These are phyloP conservation scores for Myxozyma neglecta DNA, from an alignment of 805 yeast genomes.

Conservation along the genomic window DNA sequence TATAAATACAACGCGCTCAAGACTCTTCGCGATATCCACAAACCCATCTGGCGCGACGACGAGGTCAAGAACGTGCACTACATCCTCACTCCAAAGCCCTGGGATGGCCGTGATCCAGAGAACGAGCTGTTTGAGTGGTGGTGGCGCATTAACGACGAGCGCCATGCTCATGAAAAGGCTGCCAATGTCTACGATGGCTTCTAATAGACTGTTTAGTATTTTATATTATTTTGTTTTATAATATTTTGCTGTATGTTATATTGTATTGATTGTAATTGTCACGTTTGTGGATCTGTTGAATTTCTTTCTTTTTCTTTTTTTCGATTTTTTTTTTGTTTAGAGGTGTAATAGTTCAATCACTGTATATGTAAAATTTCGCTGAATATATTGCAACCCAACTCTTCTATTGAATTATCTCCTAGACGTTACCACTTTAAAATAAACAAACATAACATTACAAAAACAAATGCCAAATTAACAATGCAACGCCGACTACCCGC, in stretches of 20 bases:
- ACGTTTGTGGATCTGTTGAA: too few relatives aligned
- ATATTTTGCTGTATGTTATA: too few relatives aligned
- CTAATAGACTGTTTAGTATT: constrained; percentile 2
- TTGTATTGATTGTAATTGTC: too few relatives aligned
- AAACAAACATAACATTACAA: too few relatives aligned
- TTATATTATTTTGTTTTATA: too few relatives aligned
- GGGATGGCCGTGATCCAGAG: constrained; percentile 47
- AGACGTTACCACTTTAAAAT: too few relatives aligned
- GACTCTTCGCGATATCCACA: constrained; percentile 50
- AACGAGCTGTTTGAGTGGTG: constrained; percentile 49
- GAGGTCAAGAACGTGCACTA: constrained; percentile 59
- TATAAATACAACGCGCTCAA: constrained; percentile 58
- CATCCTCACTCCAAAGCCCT: constrained; percentile 60
- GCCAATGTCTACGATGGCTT: constrained; percentile 31
- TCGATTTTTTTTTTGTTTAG: too few relatives aligned
- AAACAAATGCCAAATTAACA: too few relatives aligned
- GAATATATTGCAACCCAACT: too few relatives aligned
- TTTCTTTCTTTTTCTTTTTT: too few relatives aligned
- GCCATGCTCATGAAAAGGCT: constrained; percentile 38
- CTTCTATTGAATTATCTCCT: too few relatives aligned
- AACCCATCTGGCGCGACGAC: constrained; percentile 48
- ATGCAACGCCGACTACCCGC: not conserved
- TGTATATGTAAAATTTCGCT: not conserved
- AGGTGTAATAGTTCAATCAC: not conserved
- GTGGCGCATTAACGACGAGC: constrained; percentile 49